Conservation (phyloP, 164 flowering plant species). For the Houttuynia cordata region DNA sequence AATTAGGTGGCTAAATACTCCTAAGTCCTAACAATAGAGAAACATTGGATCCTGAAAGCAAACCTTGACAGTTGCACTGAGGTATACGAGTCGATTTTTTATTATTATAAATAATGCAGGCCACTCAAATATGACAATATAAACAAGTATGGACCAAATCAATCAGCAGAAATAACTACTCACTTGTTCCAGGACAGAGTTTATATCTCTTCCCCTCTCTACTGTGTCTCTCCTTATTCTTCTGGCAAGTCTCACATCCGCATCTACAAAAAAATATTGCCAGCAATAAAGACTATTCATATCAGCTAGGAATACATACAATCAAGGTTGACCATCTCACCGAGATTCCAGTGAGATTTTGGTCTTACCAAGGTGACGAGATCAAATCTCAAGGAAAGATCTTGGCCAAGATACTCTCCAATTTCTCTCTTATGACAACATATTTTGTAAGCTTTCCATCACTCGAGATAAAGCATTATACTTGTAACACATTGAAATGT, state of each 20-base stretch:
- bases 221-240: slow-evolving; percentile 94
- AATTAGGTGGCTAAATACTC: too few species aligned
- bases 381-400: too few species aligned
- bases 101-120: neutral
- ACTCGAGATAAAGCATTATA: too few species aligned
- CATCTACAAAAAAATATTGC: slow-evolving; percentile 38
- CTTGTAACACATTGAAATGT: too few species aligned
- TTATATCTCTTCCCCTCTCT: slow-evolving; percentile 86
- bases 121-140: neutral
- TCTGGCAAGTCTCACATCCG: slow-evolving; percentile 97
- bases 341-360: too few species aligned
- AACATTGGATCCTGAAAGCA: neutral
- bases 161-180: neutral
- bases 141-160: neutral
- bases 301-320: neutral
- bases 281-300: neutral
- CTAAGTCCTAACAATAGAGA: neutral
- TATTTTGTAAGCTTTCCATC: too few species aligned
- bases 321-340: too few species aligned
- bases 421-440: too few species aligned
- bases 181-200: slow-evolving; percentile 92
- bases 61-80: neutral
- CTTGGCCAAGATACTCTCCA: too few species aligned
- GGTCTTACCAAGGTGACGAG: too few species aligned
- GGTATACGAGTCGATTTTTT: neutral